A percentile compares a stretch with the other conserved stretches of the same genome.
Evolutionary conservation across 208 protist genomes (phyloP).

Genomic region (Trichomonas gallinae): DNA sequence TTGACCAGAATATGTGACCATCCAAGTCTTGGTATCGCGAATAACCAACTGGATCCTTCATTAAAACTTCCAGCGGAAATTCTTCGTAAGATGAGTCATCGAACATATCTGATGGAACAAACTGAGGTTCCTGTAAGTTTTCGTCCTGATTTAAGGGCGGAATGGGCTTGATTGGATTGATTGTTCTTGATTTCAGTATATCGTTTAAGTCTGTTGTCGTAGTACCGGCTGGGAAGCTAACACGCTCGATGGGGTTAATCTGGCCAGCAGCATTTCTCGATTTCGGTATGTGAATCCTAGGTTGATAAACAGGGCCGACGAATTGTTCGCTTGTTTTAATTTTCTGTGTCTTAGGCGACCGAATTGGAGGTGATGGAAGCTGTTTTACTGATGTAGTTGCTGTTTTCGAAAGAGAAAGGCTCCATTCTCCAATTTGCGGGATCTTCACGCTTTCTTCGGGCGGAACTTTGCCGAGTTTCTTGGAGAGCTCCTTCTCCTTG

Average conservation of each 20-base stretch:
- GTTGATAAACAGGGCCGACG: not conserved
- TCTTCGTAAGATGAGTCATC: not conserved
- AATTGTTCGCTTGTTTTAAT: not conserved
- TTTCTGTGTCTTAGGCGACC: not conserved
- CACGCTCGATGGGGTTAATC: not conserved
- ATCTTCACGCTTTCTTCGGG: slow-evolving; percentile 13
- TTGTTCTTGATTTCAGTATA: not conserved
- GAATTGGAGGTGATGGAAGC: not conserved
- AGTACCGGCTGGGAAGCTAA: not conserved
- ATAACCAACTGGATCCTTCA: not conserved
- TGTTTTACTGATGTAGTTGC: not conserved
- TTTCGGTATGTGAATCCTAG: not conserved
- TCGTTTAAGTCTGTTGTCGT: not conserved
- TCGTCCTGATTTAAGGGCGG: not conserved
- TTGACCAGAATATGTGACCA: not conserved
- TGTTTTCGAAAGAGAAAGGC: not conserved
- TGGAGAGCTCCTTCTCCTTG: not conserved
- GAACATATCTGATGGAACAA: not conserved
- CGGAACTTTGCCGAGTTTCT: not conserved
- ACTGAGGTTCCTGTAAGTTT: not conserved
- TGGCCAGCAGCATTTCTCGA: not conserved
- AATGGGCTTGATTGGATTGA: not conserved
- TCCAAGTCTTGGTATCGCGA: not conserved
- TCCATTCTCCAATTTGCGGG: slow-evolving; percentile 13
- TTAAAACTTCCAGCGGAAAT: not conserved